Evolutionary conservation across 2,329 filamentous ascomycete genomes (phyloP).

Genomic region (Pestalotiopsis sp.): DNA sequence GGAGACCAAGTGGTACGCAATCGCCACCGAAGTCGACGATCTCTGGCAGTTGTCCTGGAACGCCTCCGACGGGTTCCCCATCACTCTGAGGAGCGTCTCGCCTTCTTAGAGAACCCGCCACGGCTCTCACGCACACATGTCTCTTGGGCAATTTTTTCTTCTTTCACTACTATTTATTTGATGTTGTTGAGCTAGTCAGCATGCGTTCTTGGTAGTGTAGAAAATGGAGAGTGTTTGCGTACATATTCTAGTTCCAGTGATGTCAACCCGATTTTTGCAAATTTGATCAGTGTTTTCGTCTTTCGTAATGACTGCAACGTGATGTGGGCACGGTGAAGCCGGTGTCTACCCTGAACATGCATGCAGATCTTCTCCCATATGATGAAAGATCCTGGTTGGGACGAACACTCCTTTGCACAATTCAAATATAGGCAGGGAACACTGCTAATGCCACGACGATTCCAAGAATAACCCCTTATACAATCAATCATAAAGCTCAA

Average conservation of each 20-base stretch:
- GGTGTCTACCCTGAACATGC: too few relatives aligned
- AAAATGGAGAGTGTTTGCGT: background rate
- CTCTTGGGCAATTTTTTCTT: background rate
- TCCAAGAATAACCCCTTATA: too few relatives aligned
- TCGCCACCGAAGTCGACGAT: background rate
- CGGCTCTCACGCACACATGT: background rate
- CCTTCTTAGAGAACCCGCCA: background rate
- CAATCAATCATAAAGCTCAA: too few relatives aligned
- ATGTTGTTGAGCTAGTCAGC: background rate
- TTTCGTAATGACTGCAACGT: background rate
- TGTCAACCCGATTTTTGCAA: background rate
- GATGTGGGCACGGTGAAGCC: too few relatives aligned
- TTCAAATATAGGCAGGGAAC: too few relatives aligned
- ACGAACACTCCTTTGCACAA: too few relatives aligned
- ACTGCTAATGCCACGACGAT: too few relatives aligned
- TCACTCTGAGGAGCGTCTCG: constrained; percentile 2
- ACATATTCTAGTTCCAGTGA: background rate
- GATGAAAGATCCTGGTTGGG: too few relatives aligned
- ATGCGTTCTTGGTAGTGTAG: background rate
- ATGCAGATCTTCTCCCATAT: too few relatives aligned
- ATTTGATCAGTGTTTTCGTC: background rate
- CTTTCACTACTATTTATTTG: background rate
- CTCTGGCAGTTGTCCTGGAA: constrained; percentile 5
- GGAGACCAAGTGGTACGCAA: constrained; percentile 1
- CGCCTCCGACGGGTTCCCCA: background rate